A percentile compares a stretch with the other conserved stretches of the same genome.
Evolutionary conservation across 345 rosid species (phyloP).

Genomic region (Acer negundo): DNA sequence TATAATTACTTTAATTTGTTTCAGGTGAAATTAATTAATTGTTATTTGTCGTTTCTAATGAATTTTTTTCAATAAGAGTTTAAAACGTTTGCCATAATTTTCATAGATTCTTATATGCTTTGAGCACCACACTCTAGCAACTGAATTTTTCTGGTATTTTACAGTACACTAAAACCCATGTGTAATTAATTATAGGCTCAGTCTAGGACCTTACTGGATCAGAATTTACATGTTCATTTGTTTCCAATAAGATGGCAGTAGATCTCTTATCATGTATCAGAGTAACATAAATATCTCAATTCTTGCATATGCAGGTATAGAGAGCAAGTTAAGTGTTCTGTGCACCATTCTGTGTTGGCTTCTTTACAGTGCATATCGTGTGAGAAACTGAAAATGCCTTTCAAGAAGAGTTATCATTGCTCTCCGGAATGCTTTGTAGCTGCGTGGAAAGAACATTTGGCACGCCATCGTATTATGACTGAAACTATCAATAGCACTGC

Average conservation of each 20-base stretch:
- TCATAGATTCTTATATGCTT: no score
- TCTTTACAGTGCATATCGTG: conserved; percentile 7
- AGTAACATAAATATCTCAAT: background rate
- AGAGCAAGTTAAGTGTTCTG: conserved; percentile 8
- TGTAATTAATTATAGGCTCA: no score
- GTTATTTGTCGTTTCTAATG: no score
- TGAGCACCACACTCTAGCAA: no score
- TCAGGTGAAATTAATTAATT: no score
- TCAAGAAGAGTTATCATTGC: conserved; percentile 11
- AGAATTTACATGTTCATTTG: background rate
- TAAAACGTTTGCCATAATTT: no score
- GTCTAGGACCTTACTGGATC: no score
- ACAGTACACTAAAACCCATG: no score
- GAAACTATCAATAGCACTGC: background rate
- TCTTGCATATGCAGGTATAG: background rate
- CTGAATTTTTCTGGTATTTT: no score
- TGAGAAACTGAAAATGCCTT: background rate
- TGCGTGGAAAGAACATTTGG: conserved; percentile 3
- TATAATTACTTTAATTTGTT: no score
- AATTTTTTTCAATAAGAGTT: no score
- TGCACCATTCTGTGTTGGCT: conserved; percentile 12
- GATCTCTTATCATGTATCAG: background rate
- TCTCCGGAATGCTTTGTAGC: background rate
- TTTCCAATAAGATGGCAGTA: background rate
- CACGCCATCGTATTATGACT: background rate